Conservation (phyloP, 1,284 basidiomycete species). For the Cryptococcus sp. region DNA sequence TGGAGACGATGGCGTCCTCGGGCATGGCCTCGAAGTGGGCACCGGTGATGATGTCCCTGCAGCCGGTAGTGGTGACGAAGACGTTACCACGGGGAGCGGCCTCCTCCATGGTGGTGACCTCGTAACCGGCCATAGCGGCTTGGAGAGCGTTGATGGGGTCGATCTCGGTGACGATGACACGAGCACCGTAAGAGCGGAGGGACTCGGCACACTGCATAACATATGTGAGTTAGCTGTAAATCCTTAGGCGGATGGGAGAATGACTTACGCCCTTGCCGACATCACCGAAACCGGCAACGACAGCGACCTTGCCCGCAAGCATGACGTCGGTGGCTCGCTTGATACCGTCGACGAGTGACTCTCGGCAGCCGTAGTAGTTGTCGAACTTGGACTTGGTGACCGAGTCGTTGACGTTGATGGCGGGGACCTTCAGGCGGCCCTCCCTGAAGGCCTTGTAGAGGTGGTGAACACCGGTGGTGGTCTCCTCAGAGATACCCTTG, state of each 20-base stretch:
- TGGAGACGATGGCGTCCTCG: conserved; percentile 98
- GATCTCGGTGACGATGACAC: conserved; percentile 96
- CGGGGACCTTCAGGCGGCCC: conserved; percentile 93
- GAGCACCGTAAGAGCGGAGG: conserved; percentile 92
- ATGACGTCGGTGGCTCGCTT: conserved; percentile 99
- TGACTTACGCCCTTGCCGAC: conserved; percentile 92
- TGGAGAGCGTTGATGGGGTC: conserved; percentile 99
- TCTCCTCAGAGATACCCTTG: conserved; percentile 96
- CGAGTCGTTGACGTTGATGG: conserved; percentile 99
- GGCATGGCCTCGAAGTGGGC: conserved; percentile 94
- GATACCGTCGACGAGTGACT: conserved; percentile 99
- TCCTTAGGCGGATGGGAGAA: neutral
- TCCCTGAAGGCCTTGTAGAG: conserved; percentile 97
- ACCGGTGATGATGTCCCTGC: conserved; percentile 94
- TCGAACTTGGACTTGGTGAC: conserved; percentile 99
- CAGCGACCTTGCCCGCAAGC: conserved; percentile 98
- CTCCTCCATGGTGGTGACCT: conserved; percentile 98
- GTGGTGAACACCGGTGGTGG: conserved; percentile 99
- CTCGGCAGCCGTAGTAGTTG: conserved; percentile 90
- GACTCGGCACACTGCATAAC: conserved; percentile 85
- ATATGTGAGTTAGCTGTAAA: neutral
- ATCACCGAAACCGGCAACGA: conserved; percentile 98
- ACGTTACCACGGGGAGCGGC: conserved; percentile 85
- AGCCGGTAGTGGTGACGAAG: conserved; percentile 98
- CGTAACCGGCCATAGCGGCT: conserved; percentile 99